phyloP scores from a whole-genome alignment of 2,329 filamentous ascomycete species.

The Colletotrichum cordylinicola region DNA sequence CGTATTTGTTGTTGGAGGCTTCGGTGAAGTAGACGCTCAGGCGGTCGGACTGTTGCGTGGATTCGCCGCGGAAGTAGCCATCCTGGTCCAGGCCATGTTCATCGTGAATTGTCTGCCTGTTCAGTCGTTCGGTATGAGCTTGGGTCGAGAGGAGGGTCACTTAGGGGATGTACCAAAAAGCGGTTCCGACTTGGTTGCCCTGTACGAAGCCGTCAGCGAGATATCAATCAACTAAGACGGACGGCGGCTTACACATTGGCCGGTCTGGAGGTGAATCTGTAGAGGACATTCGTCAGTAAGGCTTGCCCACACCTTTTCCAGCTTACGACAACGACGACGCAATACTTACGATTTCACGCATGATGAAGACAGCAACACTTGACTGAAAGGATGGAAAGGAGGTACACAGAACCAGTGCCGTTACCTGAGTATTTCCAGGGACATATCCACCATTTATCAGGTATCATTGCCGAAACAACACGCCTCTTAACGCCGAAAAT shows the following conservation, averaged over 20 bases:
- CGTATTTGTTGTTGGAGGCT: constrained; percentile 92
- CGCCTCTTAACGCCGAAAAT: background rate
- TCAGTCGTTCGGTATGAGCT: constrained; percentile 40
- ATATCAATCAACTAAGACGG: background rate
- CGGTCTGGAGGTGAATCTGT: constrained; percentile 99
- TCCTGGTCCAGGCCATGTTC: constrained; percentile 97
- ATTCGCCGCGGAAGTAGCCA: constrained; percentile 96
- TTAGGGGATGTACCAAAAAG: constrained; percentile 81
- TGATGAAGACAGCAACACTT: constrained; percentile 40
- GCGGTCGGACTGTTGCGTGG: constrained; percentile 98
- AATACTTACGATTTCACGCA: constrained; percentile 69
- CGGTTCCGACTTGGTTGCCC: constrained; percentile 99
- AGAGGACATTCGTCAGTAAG: constrained; percentile 57
- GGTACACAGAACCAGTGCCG: background rate
- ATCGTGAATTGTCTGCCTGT: constrained; percentile 80
- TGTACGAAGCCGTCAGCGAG: constrained; percentile 41
- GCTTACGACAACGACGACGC: background rate
- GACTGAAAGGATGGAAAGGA: background rate
- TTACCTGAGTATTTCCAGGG: background rate
- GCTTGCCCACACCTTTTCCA: background rate
- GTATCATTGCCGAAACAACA: background rate
- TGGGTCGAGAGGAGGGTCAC: background rate
- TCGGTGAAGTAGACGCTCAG: constrained; percentile 99
- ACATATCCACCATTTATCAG: background rate
- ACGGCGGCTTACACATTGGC: constrained; percentile 79